Conservation (phyloP, 305 asterid species). For the Rubia balearica region DNA sequence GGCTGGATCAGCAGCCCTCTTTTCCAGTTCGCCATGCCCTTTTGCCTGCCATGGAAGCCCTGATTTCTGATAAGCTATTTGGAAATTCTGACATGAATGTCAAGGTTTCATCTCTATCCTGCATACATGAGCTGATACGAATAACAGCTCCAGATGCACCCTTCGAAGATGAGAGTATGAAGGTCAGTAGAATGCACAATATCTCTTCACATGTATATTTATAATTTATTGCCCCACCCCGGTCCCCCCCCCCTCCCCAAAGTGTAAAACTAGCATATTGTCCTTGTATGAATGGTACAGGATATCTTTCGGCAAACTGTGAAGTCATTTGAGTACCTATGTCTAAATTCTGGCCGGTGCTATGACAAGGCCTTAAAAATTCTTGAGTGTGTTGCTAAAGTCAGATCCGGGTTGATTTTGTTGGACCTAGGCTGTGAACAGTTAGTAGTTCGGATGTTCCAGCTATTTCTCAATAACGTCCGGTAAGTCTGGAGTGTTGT, state of each 20-base stretch:
- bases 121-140: conserved; percentile 32
- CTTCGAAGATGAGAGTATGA: conserved; percentile 29
- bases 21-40: conserved; percentile 22
- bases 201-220: background rate
- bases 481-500: conserved; percentile 22
- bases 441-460: conserved; percentile 34
- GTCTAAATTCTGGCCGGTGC: conserved; percentile 21
- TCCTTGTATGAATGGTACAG: conserved; percentile 22
- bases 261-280: background rate
- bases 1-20: conserved; percentile 24
- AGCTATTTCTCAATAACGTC: conserved; percentile 27
- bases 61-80: conserved; percentile 27
- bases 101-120: conserved; percentile 34
- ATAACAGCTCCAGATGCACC: conserved; percentile 34
- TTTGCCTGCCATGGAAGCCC: conserved; percentile 27
- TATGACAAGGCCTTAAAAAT: conserved; percentile 35
- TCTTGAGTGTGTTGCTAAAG: conserved; percentile 32
- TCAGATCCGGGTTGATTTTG: conserved; percentile 28
- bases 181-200: conserved; percentile 23
- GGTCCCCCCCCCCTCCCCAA: background rate
- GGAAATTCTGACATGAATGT: conserved; percentile 28
- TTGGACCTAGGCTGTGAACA: conserved; percentile 36
- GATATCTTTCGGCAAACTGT: conserved; percentile 36
- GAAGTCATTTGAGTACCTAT: conserved; percentile 29
- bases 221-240: background rate